Evolutionary conservation across 2,329 filamentous ascomycete genomes (phyloP).

Genomic region (Fusarium subglutinans): DNA sequence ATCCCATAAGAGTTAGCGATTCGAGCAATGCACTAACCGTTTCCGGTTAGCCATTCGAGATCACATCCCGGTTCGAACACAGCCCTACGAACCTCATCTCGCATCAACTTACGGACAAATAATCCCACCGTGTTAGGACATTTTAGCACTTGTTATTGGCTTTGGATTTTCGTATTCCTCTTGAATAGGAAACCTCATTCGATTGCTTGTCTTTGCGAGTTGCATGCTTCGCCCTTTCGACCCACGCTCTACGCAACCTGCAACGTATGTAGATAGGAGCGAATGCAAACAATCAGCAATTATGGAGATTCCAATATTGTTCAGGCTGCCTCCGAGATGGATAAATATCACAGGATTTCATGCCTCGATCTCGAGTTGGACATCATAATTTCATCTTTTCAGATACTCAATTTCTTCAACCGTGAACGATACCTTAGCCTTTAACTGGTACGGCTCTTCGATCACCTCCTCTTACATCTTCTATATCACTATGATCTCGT

Average conservation of each 20-base stretch:
- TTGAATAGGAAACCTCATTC: conserved; percentile 36
- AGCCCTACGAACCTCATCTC: conserved; percentile 26
- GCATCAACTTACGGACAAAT: conserved; percentile 3
- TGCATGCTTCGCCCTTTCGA: not conserved
- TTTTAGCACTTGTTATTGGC: conserved; percentile 12
- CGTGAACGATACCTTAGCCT: not conserved
- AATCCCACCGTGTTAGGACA: conserved; percentile 5
- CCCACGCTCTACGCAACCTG: not conserved
- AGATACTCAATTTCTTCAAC: not conserved
- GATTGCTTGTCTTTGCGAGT: conserved; percentile 3
- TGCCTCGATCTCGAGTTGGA: not conserved
- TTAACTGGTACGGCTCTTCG: not conserved
- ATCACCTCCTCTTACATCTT: not conserved
- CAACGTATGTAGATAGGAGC: not conserved
- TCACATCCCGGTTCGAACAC: conserved; percentile 24
- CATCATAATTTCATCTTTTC: not conserved
- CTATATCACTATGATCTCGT: conserved; percentile 17
- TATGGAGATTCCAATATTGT: not conserved
- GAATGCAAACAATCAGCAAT: not conserved
- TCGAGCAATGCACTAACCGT: conserved; percentile 7
- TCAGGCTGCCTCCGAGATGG: not conserved
- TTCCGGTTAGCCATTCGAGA: conserved; percentile 13
- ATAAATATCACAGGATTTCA: conserved; percentile 1
- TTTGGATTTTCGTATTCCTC: not conserved
- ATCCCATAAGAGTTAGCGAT: conserved; percentile 2